These are phyloP conservation scores for Rhinocladiella mackenziei DNA, from an alignment of 2,329 filamentous ascomycete species.

Conservation along the genomic window DNA sequence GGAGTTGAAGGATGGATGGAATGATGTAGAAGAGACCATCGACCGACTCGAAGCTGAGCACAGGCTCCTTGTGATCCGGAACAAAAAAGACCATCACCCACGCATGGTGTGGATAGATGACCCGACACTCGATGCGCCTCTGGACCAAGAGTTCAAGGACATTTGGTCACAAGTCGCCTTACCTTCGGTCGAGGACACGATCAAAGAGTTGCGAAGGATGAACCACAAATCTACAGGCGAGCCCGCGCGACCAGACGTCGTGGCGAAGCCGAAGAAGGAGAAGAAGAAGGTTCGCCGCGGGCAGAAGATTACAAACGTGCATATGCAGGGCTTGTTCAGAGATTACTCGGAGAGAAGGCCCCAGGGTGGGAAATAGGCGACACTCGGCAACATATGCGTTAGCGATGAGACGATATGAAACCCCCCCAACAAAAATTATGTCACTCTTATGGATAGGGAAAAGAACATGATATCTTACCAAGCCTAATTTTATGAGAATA, in stretches of 20 bases:
- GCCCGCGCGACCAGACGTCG: conserved; percentile 56
- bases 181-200: conserved; percentile 70
- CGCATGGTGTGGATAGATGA: conserved; percentile 88
- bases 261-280: conserved; percentile 59
- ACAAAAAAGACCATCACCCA: conserved; percentile 86
- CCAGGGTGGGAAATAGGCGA: conserved; percentile 15
- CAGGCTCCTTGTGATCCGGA: conserved; percentile 77
- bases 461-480: too few species aligned
- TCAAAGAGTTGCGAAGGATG: conserved; percentile 65
- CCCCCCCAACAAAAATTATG: too few species aligned
- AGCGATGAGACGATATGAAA: too few species aligned
- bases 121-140: conserved; percentile 65
- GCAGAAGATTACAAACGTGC: conserved; percentile 80
- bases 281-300: conserved; percentile 69
- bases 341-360: conserved; percentile 26
- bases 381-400: not conserved
- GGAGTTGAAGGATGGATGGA: conserved; percentile 95
- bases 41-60: conserved; percentile 72
- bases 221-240: conserved; percentile 82
- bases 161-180: conserved; percentile 81
- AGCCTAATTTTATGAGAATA: too few species aligned
- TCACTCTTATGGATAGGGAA: too few species aligned
- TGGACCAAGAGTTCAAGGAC: conserved; percentile 76
- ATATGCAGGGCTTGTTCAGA: conserved; percentile 57
- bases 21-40: conserved; percentile 73